Evolutionary conservation across 2,329 filamentous ascomycete species (phyloP), one percentile per base, ranked within the genome.

Genomic region (Cercospora zeae-maydis): DNA sequence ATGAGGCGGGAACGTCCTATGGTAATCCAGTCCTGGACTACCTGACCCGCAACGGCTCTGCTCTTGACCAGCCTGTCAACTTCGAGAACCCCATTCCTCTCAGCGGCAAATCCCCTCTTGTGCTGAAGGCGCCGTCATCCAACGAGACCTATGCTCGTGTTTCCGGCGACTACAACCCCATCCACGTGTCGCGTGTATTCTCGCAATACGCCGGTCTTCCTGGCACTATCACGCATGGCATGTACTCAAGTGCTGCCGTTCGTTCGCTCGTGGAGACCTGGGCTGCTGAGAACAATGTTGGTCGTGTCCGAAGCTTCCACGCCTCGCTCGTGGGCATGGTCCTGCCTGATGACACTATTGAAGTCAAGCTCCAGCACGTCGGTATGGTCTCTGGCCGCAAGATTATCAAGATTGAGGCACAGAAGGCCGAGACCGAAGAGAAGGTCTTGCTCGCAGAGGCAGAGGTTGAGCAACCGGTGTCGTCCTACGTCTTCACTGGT

Each of bases 321-420:
- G 95, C 93, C 66, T 93, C 90, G 21, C 85, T 99, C 55, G 93
- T 96, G n/a, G 95, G 95, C 69, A 99, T 99, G 95, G 96, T 99
- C 10, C 83, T 99, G 65, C 95, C 95, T 59, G 96, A 98, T 71
- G 96, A 99, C 74, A 90, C 93, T 66, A 90, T 99, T 67, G 87
- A 96, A 68, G 93, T 99, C 73, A 96, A 92, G 80, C 85, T 99
- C 58, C 91, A 97, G 81, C 95, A 99, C 75, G 89, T 96, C 33
- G 95, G 93, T 74, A 99, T 99, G 95, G 90, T 99, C 65, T 89
- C 91, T 73, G 95, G 95, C 74, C 93, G 95, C 78, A 99, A 98
- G 86, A 98, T 98, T 79, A 95, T 99, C 84, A 98, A 96, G 83
- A 92, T 99, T 56, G 95, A 98, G 79, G 93, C 92, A 58, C 92